Evolutionary conservation across 2,329 filamentous ascomycete genomes (phyloP).

Genomic region (Aspergillus caelatus): DNA sequence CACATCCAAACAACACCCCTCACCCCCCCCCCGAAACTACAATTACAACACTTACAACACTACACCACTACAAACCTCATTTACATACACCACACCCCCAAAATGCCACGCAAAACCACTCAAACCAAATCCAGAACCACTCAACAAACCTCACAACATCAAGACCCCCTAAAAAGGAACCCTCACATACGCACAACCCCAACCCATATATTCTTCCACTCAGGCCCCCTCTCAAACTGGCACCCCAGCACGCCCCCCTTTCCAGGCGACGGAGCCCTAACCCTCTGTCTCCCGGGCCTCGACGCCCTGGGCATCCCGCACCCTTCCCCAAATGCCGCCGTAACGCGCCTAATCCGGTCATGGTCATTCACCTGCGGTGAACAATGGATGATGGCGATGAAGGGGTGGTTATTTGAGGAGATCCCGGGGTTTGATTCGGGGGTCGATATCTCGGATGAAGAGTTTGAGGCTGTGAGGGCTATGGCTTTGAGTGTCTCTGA

Average conservation of each 20-base stretch:
- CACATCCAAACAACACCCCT: too few species aligned
- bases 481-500: neutral
- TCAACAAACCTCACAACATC: neutral
- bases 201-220: slow-evolving; percentile 17
- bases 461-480: neutral
- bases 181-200: slow-evolving; percentile 9
- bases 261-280: slow-evolving; percentile 8
- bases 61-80: too few species aligned
- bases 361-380: slow-evolving; percentile 16
- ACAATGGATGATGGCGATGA: slow-evolving; percentile 20
- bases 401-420: slow-evolving; percentile 18
- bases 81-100: too few species aligned
- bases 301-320: slow-evolving; percentile 4
- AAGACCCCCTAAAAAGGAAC: neutral
- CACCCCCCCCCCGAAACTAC: too few species aligned
- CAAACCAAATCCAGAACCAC: neutral
- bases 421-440: fast-evolving
- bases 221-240: slow-evolving; percentile 18
- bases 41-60: too few species aligned
- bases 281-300: slow-evolving; percentile 10
- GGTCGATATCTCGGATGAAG: neutral
- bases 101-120: neutral
- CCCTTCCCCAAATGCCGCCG: slow-evolving; percentile 1
- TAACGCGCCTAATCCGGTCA: slow-evolving; percentile 7
- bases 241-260: slow-evolving; percentile 9